Conservation (phyloP, 225 moss, liverwort and hornwort species). For the Straminergon stramineum region DNA sequence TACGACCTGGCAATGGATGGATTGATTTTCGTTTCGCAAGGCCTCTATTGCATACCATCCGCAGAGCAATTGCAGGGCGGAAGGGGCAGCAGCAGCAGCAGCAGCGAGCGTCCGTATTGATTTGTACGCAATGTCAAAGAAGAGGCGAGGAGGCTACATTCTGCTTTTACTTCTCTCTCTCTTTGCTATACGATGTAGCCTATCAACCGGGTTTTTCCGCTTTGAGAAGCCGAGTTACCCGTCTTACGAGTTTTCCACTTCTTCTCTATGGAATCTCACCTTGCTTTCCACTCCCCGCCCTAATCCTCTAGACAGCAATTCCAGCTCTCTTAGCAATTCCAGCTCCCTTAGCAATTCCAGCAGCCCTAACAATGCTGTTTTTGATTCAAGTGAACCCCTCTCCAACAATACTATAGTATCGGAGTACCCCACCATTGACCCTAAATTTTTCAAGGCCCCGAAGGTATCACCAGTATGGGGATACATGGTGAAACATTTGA, state of each 20-base stretch:
- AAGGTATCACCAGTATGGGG: slow-evolving; percentile 35
- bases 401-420: background rate
- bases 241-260: background rate
- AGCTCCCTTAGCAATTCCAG: background rate
- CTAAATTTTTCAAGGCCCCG: background rate
- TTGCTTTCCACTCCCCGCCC: background rate
- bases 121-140: slow-evolving; percentile 29
- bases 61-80: slow-evolving; percentile 4
- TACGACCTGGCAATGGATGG: slow-evolving; percentile 6
- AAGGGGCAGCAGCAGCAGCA: background rate
- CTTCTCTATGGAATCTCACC: background rate
- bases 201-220: slow-evolving; percentile 15
- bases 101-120: background rate
- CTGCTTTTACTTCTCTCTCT: slow-evolving; percentile 23
- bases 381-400: background rate
- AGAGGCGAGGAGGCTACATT: slow-evolving; percentile 22
- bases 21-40: background rate
- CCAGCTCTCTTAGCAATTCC: background rate
- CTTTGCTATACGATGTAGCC: slow-evolving; percentile 28
- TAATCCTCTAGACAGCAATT: background rate
- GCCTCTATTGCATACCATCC: background rate
- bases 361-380: background rate
- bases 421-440: slow-evolving; percentile 2
- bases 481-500: slow-evolving; percentile 14
- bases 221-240: background rate